Evolutionary conservation across 352 stramenopile species (phyloP), one percentile per base, ranked within the genome.

Genomic region (Globisporangium spiculum): DNA sequence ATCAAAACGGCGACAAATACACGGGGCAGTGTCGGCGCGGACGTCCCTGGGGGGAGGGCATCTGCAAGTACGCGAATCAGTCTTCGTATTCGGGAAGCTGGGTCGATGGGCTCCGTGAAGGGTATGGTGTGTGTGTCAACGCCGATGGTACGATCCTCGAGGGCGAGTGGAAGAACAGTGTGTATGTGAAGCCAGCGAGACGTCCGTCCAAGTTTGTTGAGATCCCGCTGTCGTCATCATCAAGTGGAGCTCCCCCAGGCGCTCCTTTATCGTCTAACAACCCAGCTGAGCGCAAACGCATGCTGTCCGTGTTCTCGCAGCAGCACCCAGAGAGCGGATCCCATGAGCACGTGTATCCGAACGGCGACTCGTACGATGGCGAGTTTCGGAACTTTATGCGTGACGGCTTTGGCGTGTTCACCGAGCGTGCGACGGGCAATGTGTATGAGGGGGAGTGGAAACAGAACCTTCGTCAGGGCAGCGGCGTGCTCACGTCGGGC

Each of bases 31-130:
- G 83, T 34, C 79, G 76, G 18, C 79, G 80, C n/a, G 83, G 84
- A 0, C 74, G 79, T 9, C 81, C 86, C 27, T 91, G 83, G 82
- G 86, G 86, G 10, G 75, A 88, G 64, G 96, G 96, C 1, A 91
- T 90, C 0, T 96, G 93, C 61, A 94, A 97, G 62, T 97, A 97
- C 34, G 75, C 85, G 26, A 97, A 97, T 60, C 93, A 94, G 10
- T 87, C 93, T 62, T 84, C 96, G 14, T 98, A 98, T 68, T 92
- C 84, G 2, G 96, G 96, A 0, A 66, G 74, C 9, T 98, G 83
- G 82, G 65, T 89, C 6, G 79, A 97, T 54, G 91, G 89, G 3
- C 69, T 91, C 20, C 79, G 89, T 57, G 83, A 97, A 72, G 93
- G 92, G 3, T 74, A 78, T 20, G 91, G 92, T 16, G 74, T 90